A percentile compares a stretch with the other conserved stretches of the same genome.
Conservation (phyloP, 805 yeast species). For the Starmera pachycereana region DNA sequence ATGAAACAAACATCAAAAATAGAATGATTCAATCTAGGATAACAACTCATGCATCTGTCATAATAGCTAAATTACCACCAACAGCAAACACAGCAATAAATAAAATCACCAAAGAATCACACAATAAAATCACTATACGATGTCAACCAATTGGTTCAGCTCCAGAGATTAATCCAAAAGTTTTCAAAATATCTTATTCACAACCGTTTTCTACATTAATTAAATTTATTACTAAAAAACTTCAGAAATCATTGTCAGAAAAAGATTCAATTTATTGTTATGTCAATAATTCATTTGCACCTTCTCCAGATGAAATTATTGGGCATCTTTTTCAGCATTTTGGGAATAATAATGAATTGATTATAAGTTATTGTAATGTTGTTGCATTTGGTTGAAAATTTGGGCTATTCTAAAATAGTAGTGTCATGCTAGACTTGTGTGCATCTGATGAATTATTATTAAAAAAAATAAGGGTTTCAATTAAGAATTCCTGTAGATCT, state of each 20-base stretch:
- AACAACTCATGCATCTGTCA: slow-evolving; percentile 14
- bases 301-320: slow-evolving; percentile 33
- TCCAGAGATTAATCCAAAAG: slow-evolving; percentile 36
- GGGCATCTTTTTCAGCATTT: slow-evolving; percentile 25
- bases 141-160: slow-evolving; percentile 55
- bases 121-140: slow-evolving; percentile 30
- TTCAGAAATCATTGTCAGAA: slow-evolving; percentile 17
- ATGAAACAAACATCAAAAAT: slow-evolving; percentile 11
- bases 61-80: slow-evolving; percentile 12
- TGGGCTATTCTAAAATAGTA: no score
- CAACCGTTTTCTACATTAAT: slow-evolving; percentile 37
- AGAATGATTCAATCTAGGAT: slow-evolving; percentile 12
- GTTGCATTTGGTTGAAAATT: slow-evolving; percentile 34
- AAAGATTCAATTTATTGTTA: slow-evolving; percentile 27
- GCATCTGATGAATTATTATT: background rate
- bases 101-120: slow-evolving; percentile 6
- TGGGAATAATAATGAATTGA: slow-evolving; percentile 27
- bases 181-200: slow-evolving; percentile 36
- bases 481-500: no score
- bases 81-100: slow-evolving; percentile 8
- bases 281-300: slow-evolving; percentile 34
- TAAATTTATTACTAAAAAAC: slow-evolving; percentile 32
- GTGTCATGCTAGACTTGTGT: background rate
- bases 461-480: no score
- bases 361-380: slow-evolving; percentile 33